These are phyloP conservation scores for Microsporum ferrugineum DNA, from an alignment of 2,329 filamentous ascomycete species.

Conservation along the genomic window DNA sequence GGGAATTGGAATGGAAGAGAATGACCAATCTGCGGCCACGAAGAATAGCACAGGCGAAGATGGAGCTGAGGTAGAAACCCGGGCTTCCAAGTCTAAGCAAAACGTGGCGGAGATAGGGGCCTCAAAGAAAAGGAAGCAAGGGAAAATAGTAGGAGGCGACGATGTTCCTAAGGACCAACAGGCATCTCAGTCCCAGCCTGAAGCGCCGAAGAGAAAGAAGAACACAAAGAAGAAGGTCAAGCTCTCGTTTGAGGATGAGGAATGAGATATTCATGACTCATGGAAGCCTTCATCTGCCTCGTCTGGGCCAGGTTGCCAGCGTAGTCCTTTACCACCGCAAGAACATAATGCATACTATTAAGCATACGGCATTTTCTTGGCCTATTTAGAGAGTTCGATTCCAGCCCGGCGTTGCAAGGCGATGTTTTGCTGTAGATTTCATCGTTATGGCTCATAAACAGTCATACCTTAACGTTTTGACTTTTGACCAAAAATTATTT, in stretches of 20 bases:
- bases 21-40: not conserved
- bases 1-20: conserved; percentile 8
- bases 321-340: not conserved
- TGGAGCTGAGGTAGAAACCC: conserved; percentile 1
- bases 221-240: conserved; percentile 37
- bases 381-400: too few relatives aligned
- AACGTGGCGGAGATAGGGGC: conserved; percentile 32
- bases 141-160: conserved; percentile 28
- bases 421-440: not conserved
- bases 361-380: too few relatives aligned
- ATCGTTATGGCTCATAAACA: not conserved
- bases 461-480: not conserved
- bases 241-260: conserved; percentile 34
- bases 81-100: conserved; percentile 20
- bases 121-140: conserved; percentile 33
- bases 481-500: not conserved
- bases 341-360: not conserved
- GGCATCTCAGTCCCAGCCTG: conserved; percentile 8
- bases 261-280: not conserved
- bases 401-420: not conserved
- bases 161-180: conserved; percentile 15
- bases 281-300: not conserved
- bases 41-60: not conserved
- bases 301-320: not conserved
- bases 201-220: conserved; percentile 21